Percentiles rank a stretch among this genome's conserved stretches.
Evolutionary conservation across 495 filamentous ascomycete species (phyloP).

Genomic region (Penicillium bialowiezense): DNA sequence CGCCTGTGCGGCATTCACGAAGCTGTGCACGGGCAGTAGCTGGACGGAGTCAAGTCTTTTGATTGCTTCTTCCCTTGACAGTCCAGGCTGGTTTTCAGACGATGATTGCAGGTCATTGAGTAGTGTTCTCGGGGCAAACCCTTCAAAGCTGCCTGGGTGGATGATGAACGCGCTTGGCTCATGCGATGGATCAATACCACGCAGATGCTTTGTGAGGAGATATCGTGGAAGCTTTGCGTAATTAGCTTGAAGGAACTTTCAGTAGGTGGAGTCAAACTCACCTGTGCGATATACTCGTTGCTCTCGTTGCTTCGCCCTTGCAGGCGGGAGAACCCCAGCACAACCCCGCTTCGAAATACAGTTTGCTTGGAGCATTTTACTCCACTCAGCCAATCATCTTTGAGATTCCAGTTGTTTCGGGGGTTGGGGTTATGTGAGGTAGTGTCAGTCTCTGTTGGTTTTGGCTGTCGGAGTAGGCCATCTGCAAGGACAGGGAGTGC

Average conservation of each 20-base stretch:
- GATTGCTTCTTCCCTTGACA: constrained; percentile 35
- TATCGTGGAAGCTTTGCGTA: constrained; percentile 15
- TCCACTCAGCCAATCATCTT: constrained; percentile 25
- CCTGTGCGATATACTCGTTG: constrained; percentile 35
- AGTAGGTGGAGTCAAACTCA: constrained; percentile 11
- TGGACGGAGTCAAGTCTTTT: constrained; percentile 36
- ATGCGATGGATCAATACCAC: constrained; percentile 1
- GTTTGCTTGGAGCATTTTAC: constrained; percentile 11
- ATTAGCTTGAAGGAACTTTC: neutral
- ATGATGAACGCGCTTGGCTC: constrained; percentile 37
- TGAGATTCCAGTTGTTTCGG: constrained; percentile 29
- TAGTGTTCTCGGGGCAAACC: constrained; percentile 71
- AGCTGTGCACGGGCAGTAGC: constrained; percentile 36
- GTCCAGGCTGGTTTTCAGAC: constrained; percentile 8
- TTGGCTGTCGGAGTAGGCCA: constrained; percentile 20
- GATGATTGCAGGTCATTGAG: constrained; percentile 36
- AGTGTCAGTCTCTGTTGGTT: neutral
- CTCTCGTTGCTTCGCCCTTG: constrained; percentile 22
- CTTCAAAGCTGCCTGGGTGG: constrained; percentile 80
- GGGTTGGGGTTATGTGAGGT: neutral
- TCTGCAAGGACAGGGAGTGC: constrained; percentile 38
- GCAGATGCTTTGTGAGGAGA: constrained; percentile 14
- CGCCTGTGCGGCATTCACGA: constrained; percentile 33
- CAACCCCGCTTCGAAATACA: constrained; percentile 31
- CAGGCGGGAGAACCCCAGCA: constrained; percentile 41